Base-by-base conservation (phyloP, 129 eudicot genomes). In the Helichrysum umbraculigerum region DNA sequence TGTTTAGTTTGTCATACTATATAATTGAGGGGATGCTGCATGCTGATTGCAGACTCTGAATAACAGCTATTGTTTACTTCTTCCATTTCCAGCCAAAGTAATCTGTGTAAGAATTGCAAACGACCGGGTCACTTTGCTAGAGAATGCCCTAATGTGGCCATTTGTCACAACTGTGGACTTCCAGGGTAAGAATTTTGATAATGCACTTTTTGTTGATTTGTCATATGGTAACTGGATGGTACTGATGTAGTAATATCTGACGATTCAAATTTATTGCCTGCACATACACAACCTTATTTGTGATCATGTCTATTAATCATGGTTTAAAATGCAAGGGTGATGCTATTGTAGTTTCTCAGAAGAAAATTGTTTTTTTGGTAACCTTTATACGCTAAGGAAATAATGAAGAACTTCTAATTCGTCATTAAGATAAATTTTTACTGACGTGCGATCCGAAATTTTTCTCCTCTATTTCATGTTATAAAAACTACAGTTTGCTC, bases 41-140 rank as follows among this genome's bases (percentile, higher is more conserved):
- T 62, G 75, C 51, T 22, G 65, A 68, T 17, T 44, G 75, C 51
- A 34, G 65, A 68, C 9, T 44, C 37, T 32, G 19, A 47, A 79
- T 77, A 58, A 72, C 34, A 29, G 3, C 42, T 47, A 22, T 29
- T 34, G 58, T 76, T 64, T 76, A 37, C 39, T 44, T 82, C 11
- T 67, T 51, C 72, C 35, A 25, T 79, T 83, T 83, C 68, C 93
- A 93, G 92, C 85, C 92, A 90, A 82, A 85, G 50, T 76, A 81
- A 83, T 81, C 85, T 90, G 69, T 93, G 98, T 83, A 93, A 93
- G 82, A 93, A 93, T 73, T 93, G 97, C 88, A 93, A 87, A 78
- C 83, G 92, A 52, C 97, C 97, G 3, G 98, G 98, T 70, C 98
- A 93, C 80, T 93, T 79, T 84, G 98, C 97, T 50, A 85, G 98